Evolutionary conservation across 2,329 filamentous ascomycete genomes (phyloP), one percentile per base, ranked within the genome.

Genomic region (Colletotrichum costaricense): DNA sequence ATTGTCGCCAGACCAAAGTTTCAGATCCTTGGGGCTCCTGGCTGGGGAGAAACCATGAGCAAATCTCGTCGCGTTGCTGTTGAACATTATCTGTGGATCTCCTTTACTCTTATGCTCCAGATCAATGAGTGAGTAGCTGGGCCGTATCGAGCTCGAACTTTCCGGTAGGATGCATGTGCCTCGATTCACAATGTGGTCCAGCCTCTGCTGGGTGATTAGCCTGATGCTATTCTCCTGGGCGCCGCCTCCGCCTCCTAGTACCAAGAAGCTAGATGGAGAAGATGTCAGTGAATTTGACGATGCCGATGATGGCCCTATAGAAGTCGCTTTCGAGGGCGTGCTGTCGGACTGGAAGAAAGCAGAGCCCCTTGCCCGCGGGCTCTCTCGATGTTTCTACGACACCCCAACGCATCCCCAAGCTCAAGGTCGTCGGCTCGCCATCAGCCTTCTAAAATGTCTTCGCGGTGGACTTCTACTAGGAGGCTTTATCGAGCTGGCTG

Each of bases 191-290:
- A 38, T 38, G 35, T 38, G 35, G 35, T 38, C 35, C 35, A 14
- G 35, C 16, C 4, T 38, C 35, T 14, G 35, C 14, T 52, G 49
- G 49, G 49, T 24, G 22, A 52, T 52, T 14, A 63, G 38, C 19
- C 14, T 63, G 16, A 19, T 63, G 60, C n/a, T 63, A 11, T 63
- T 63, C 49, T 63, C 60, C 2, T 63, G 60, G 60, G 60, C 60
- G 4, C 60, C 60, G 11, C 60, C 60, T 22, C 1, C 8, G 42
- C 16, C 42, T 24, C 16, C 42, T 24, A 4, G 26, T 19, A 3
- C 3, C 35, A 63, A n/a, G 5, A 9, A 1, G 28, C 16, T n/a
- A n/a, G 11, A 52, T 14, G 60, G 14, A 3, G 60, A 63, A 8
- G 3, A 22, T 5, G 26, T 3, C 38, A 42, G 14, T 26, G 60